Percentiles rank a stretch among this genome's conserved stretches.
These are phyloP conservation scores for Grosmannia penicillata DNA, from an alignment of 2,329 filamentous ascomycete species.

Conservation along the genomic window DNA sequence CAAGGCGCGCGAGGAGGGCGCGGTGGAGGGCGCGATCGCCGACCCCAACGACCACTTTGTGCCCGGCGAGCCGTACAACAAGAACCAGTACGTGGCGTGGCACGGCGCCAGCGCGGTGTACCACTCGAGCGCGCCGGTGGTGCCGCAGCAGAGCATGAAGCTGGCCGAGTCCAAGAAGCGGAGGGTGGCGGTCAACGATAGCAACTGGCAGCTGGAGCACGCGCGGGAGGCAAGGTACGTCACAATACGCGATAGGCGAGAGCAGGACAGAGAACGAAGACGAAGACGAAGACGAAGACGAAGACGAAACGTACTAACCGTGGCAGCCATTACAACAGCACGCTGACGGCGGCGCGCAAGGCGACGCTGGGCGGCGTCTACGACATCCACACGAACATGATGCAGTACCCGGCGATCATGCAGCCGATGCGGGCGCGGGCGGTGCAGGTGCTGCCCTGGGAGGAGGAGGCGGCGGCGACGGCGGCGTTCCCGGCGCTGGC, in stretches of 20 bases:
- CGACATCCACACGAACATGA: slow-evolving; percentile 82
- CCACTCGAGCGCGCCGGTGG: slow-evolving; percentile 63
- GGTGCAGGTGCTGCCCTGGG: slow-evolving; percentile 46
- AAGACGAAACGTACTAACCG: slow-evolving; percentile 20
- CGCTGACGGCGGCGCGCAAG: slow-evolving; percentile 52
- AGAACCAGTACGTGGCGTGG: slow-evolving; percentile 98
- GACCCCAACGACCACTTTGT: slow-evolving; percentile 76
- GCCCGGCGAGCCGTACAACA: slow-evolving; percentile 80
- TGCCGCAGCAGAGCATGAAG: slow-evolving; percentile 64
- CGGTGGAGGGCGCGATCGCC: slow-evolving; percentile 75
- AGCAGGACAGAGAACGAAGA: no score
- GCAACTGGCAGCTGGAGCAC: slow-evolving; percentile 95
- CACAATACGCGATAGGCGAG: no score
- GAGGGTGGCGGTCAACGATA: slow-evolving; percentile 75
- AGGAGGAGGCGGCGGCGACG: slow-evolving; percentile 14
- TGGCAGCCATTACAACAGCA: slow-evolving; percentile 67
- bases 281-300: not conserved
- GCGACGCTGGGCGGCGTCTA: slow-evolving; percentile 66
- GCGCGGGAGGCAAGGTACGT: slow-evolving; percentile 75
- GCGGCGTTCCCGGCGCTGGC: slow-evolving; percentile 32
- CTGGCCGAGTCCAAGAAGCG: slow-evolving; percentile 63
- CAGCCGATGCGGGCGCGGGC: slow-evolving; percentile 80
- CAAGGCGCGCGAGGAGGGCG: slow-evolving; percentile 59
- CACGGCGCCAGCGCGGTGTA: slow-evolving; percentile 94
- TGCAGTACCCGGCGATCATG: slow-evolving; percentile 77